Conservation (phyloP, 441 rosid species). For the Adansonia grandidieri region DNA sequence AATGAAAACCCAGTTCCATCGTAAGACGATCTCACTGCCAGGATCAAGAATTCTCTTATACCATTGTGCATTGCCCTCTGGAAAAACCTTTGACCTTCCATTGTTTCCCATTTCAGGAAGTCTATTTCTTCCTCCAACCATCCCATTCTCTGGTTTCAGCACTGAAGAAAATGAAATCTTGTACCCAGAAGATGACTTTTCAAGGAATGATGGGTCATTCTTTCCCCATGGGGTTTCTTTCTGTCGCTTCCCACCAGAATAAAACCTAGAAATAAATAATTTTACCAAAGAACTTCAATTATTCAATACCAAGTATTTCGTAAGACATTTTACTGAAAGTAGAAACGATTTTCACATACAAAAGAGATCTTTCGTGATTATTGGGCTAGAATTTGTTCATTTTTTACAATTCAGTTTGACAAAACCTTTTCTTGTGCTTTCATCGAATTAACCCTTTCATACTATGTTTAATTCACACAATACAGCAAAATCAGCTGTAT, state of each 20-base stretch:
- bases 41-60: constrained; percentile 81
- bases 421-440: background rate
- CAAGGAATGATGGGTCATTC: constrained; percentile 50
- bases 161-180: constrained; percentile 53
- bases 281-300: background rate
- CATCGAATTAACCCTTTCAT: background rate
- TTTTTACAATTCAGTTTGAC: background rate
- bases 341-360: background rate
- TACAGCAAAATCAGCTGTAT: background rate
- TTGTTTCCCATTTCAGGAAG: constrained; percentile 46
- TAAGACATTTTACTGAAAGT: background rate
- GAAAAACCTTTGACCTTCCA: constrained; percentile 49
- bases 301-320: background rate
- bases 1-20: constrained; percentile 87
- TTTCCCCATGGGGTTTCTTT: constrained; percentile 52
- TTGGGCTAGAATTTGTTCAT: background rate
- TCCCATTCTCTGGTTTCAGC: constrained; percentile 55
- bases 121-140: constrained; percentile 49
- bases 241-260: constrained; percentile 58
- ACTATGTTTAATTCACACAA: background rate
- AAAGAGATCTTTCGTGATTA: background rate
- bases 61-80: constrained; percentile 55
- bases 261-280: constrained; percentile 58
- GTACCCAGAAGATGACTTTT: constrained; percentile 50
- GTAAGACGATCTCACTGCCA: constrained; percentile 73